A percentile compares a stretch with the other conserved stretches of the same genome.
These are phyloP conservation scores for Saprolegnia parasitica DNA, from an alignment of 352 stramenopile genomes.

Conservation along the genomic window DNA sequence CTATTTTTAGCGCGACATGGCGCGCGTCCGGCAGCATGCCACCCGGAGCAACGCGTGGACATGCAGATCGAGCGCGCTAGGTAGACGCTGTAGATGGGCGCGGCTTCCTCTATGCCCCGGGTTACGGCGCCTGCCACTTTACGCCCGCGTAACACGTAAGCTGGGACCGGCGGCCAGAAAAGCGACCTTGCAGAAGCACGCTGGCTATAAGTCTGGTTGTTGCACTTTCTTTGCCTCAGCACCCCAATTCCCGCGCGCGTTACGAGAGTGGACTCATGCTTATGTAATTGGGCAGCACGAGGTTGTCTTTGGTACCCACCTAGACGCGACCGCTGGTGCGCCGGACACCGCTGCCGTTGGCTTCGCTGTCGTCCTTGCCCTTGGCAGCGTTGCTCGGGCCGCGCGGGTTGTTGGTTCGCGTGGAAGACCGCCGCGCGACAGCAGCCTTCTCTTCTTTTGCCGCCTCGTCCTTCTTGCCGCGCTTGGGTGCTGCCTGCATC, in stretches of 20 bases:
- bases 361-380: neutral
- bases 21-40: too few species aligned
- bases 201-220: too few species aligned
- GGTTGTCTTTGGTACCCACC: neutral
- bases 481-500: conserved; percentile 16
- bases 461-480: conserved; percentile 17
- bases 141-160: too few species aligned
- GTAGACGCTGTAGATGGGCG: too few species aligned
- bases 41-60: too few species aligned
- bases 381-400: neutral
- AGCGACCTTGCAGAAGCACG: too few species aligned
- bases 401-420: conserved; percentile 6
- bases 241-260: neutral
- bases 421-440: conserved; percentile 12
- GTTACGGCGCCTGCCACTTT: too few species aligned
- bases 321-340: neutral
- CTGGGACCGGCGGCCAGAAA: too few species aligned
- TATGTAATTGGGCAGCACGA: neutral
- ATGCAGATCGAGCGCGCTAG: too few species aligned
- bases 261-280: neutral
- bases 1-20: neutral
- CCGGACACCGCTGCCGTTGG: neutral
- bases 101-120: too few species aligned
- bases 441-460: neutral
- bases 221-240: too few species aligned